Base-by-base conservation (phyloP, 2,329 filamentous ascomycete genomes). In the Sporothrix pallida region DNA sequence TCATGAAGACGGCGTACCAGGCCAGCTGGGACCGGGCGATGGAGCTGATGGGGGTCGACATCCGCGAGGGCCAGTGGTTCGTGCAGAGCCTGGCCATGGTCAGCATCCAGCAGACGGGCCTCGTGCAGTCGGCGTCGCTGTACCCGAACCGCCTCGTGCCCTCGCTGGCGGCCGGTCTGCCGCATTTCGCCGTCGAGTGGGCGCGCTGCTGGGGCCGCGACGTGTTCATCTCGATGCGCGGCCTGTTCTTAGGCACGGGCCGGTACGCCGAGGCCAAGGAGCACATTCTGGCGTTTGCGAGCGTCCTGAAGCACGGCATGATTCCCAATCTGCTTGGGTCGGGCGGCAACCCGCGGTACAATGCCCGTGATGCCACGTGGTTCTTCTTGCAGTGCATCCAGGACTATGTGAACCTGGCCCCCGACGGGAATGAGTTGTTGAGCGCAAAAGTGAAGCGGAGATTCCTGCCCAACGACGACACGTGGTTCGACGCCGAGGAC, bases 301-400 rank as follows among this genome's bases (percentile, higher is more conserved):
- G 94, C 80, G 95, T 99, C 12, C 84, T 99, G 77, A 99, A 99
- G 85, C 96, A 99, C 78, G 96, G 96, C 70, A 97, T 98, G 94
- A 95, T 99, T 73, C 96, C 96, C 15, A 99, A 99, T 79, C 87
- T 99, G 23, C 86, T 99, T 15, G 92, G 94, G 76, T 93, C 93
- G 74, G 95, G 96, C 7, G 93, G 92, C 75, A 87, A 91, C 17
- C 96, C 96, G 2, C 89, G 96, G 37, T 99, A 98, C 85, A 99
- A 99, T 81, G 95, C 96, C 60, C 89, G 96, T 75, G 96, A 99
- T 82, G 97, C 96, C 0, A 90, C 98, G 58, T 99, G 96, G 96
- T 99, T 98, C 86, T 97, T 97, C 85, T 83, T 99, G 70, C 96
- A 99, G 81, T 93, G 93, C 76, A 95, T 98, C 68, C 96, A 99